Percentiles rank a stretch among this genome's conserved stretches.
phyloP scores from a whole-genome alignment of 129 eudicot species.

The Artemisia tridentata region DNA sequence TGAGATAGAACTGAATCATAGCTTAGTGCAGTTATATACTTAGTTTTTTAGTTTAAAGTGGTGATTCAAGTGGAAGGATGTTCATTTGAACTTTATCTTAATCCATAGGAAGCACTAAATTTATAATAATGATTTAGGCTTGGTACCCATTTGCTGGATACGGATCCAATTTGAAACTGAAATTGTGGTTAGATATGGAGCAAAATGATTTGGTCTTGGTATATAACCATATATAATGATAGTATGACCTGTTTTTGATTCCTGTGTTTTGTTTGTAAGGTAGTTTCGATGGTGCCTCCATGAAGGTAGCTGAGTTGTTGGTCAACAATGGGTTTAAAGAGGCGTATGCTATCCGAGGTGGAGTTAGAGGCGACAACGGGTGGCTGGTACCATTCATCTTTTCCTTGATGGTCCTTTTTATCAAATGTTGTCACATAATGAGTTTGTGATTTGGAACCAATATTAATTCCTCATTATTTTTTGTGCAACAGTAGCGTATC shows the following conservation, averaged over 20 bases:
- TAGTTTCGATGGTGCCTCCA: constrained; percentile 95
- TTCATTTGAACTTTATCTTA: neutral
- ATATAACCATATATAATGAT: neutral
- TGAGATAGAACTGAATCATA: constrained; percentile 6
- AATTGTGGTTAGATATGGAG: neutral
- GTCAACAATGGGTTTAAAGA: constrained; percentile 84
- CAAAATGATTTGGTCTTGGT: neutral
- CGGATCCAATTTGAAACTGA: neutral
- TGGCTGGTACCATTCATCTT: constrained; percentile 64
- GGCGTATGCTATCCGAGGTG: constrained; percentile 91
- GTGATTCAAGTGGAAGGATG: constrained; percentile 2
- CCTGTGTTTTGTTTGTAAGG: constrained; percentile 73
- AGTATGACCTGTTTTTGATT: constrained; percentile 32
- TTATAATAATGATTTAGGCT: neutral
- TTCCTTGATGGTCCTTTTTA: neutral
- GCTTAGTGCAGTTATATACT: neutral
- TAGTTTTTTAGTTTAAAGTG: neutral
- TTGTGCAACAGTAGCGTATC: neutral
- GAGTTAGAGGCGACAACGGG: constrained; percentile 82
- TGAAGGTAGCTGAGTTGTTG: constrained; percentile 80
- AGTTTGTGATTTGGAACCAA: constrained; percentile 2
- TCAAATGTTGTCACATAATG: neutral
- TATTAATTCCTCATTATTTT: neutral
- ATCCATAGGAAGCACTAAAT: constrained; percentile 1
- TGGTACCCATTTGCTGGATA: constrained; percentile 2